These are phyloP conservation scores for Polygonum maritimum DNA, from an alignment of 148 eudicot species.

Conservation along the genomic window DNA sequence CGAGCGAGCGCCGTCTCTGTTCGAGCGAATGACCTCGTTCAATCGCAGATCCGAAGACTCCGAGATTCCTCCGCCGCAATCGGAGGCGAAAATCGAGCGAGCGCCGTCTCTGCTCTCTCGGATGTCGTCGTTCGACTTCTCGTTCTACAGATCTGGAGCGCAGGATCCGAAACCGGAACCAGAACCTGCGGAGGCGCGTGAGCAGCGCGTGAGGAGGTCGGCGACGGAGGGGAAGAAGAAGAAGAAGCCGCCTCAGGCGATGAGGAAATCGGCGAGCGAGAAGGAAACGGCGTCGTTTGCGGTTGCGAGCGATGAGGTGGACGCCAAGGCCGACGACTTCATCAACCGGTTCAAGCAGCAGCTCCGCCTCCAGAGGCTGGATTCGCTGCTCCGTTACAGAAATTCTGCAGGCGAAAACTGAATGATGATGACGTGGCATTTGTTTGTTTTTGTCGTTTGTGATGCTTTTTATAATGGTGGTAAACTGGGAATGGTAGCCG, in stretches of 20 bases:
- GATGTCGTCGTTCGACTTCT: conserved; percentile 25
- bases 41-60: too few relatives aligned
- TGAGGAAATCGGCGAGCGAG: conserved; percentile 34
- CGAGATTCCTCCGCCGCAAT: neutral
- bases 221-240: conserved; percentile 1
- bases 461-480: neutral
- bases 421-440: neutral
- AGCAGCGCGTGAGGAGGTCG: neutral
- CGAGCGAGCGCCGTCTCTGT: too few relatives aligned
- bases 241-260: conserved; percentile 19
- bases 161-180: neutral
- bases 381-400: conserved; percentile 39
- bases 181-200: neutral
- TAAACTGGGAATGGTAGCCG: too few relatives aligned
- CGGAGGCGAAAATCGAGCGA: neutral
- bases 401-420: neutral
- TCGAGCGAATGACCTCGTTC: too few relatives aligned
- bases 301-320: conserved; percentile 27
- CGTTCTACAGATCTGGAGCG: conserved; percentile 1
- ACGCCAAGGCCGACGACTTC: conserved; percentile 69
- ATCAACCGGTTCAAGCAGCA: conserved; percentile 65
- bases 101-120: conserved; percentile 29
- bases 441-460: neutral
- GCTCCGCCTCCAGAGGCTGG: conserved; percentile 61
- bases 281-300: conserved; percentile 17